Evolutionary conservation across 129 eudicot genomes (phyloP), one percentile per base, ranked within the genome.

Genomic region (Cynara cardunculus): DNA sequence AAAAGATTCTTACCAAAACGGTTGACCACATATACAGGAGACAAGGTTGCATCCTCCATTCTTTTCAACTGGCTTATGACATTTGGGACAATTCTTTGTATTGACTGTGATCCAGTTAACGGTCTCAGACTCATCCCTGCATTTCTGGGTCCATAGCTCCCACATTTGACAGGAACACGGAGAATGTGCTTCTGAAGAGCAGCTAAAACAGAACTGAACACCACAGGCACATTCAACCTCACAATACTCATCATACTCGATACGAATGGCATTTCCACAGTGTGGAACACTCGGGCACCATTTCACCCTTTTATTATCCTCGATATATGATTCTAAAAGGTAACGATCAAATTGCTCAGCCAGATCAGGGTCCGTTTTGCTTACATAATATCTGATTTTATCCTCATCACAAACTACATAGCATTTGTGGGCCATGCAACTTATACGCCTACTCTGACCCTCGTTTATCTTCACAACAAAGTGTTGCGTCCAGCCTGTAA

Each of bases 211-310:
- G 71, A 93, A 93, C 70, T 93, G 96, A 37, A 78, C 5, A 61
- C 98, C 96, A 75, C 98, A 93, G 3, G 86, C 78, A 80, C 98
- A 93, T 87, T 93, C 92, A 37, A 93, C 94, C 82, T 93, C 98
- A 61, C 89, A 86, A 7, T 75, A 85, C 18, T 81, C 90, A 69
- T 91, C 96, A 34, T 80, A 65, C n/a, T 89, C 91, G 3, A 91
- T 78, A 39, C 92, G 91, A 25, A 93, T 86, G 25, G 96, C 98
- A 67, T 89, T 91, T 72, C 98, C 98, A 85, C 98, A 93, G 71
- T 93, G 98, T 1, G 96, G 96, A 72, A 88, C 83, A 83, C 98
- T 93, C 5, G 98, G 94, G 82, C 96, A 93, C 98, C 98, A 93
- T 77, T 91, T 91, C 2, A 93, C 96, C 86, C 74, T 81, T 64